These are phyloP conservation scores for Cordyceps tenuipes DNA, from an alignment of 2,329 filamentous ascomycete genomes.

Conservation along the genomic window DNA sequence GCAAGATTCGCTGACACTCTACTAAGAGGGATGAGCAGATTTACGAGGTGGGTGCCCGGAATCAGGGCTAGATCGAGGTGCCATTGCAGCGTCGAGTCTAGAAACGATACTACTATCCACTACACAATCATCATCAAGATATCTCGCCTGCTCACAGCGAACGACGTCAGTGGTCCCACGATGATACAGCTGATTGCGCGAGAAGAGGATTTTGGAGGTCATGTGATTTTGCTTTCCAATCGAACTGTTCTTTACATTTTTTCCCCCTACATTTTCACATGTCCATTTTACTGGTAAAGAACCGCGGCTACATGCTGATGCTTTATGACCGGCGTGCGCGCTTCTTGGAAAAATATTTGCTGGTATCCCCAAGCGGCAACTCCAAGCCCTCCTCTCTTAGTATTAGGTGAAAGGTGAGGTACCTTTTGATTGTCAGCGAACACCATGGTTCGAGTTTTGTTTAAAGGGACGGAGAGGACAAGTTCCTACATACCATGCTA, in stretches of 20 bases:
- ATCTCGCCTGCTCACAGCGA: neutral
- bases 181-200: no score
- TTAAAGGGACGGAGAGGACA: neutral
- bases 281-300: no score
- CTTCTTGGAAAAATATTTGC: constrained; percentile 17
- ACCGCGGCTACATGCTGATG: no score
- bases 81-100: neutral
- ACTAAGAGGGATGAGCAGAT: neutral
- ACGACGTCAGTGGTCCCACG: no score
- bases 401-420: constrained; percentile 19
- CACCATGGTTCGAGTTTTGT: neutral
- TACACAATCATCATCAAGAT: neutral
- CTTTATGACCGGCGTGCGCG: neutral
- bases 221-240: no score
- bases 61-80: neutral
- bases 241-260: no score
- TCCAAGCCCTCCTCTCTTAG: constrained; percentile 19
- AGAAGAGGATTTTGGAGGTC: no score
- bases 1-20: neutral
- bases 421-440: constrained; percentile 14
- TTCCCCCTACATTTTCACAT: no score
- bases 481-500: constrained; percentile 17
- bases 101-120: neutral
- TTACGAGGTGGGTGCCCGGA: neutral
- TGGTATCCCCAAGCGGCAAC: constrained; percentile 19